A percentile compares a stretch with the other conserved stretches of the same genome.
These are phyloP conservation scores for Centaurea solstitialis DNA, from an alignment of 129 eudicot genomes.

Conservation along the genomic window DNA sequence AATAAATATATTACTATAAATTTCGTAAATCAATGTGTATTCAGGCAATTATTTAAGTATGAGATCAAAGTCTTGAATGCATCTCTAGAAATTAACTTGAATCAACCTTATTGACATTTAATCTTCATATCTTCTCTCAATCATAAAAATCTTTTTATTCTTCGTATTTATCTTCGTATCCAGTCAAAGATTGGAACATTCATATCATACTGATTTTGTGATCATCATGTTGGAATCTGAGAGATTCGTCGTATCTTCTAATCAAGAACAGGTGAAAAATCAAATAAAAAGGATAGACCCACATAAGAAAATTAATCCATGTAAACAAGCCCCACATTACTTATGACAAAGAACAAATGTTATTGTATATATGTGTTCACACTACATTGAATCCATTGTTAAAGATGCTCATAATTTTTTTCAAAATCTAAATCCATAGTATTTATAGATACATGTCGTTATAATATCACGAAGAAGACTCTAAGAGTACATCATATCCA, in stretches of 20 bases:
- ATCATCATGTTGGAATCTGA: background rate
- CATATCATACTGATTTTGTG: background rate
- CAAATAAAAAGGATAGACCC: background rate
- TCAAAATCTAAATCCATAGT: background rate
- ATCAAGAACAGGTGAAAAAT: background rate
- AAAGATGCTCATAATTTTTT: background rate
- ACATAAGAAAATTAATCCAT: background rate
- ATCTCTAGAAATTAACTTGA: background rate
- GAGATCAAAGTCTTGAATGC: background rate
- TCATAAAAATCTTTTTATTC: background rate
- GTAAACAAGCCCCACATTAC: constrained; percentile 2
- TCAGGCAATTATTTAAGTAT: too few relatives aligned
- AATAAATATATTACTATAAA: too few relatives aligned
- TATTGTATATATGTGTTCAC: constrained; percentile 1
- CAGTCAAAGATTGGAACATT: background rate
- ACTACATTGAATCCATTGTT: constrained; percentile 3
- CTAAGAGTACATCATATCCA: background rate
- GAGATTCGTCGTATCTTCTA: background rate
- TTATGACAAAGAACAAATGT: background rate
- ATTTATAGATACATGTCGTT: background rate
- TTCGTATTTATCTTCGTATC: background rate
- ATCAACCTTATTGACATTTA: background rate
- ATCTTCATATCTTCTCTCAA: background rate
- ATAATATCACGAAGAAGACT: background rate
- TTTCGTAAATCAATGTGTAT: too few relatives aligned